Evolutionary conservation across 441 rosid species (phyloP), one percentile per base, ranked within the genome.

Genomic region (Erodium trifolium): DNA sequence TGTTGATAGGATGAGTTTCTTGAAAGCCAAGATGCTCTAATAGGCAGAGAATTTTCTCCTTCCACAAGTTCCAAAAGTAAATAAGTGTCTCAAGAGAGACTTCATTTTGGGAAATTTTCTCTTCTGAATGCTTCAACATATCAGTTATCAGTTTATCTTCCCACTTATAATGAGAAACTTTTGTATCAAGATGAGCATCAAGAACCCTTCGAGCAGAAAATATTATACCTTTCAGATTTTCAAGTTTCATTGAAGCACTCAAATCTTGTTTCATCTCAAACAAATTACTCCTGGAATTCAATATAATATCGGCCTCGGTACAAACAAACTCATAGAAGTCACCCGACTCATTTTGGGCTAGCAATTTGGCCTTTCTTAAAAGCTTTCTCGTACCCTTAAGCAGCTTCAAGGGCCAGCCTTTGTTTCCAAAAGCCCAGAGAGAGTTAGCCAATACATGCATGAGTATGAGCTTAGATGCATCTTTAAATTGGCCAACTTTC

Each of bases 381-480:
- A 82, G 84, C 51, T 77, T 70, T 63, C 77, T 75, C 75, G 74
- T 82, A 19, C 75, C 67, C 23, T 16, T 4, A 70, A 82, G 82
- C 55, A 53, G 75, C 79, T 82, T 82, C 59, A 81, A 69, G 6
- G 88, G 86, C 88, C 90, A 86, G 16, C 88, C 90, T 41, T 49
- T 66, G 74, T 78, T 77, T 64, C 82, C 77, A 19, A 27, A 12
- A 8, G 70, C 75, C 88, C 88, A 86, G 0, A 86, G 84, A 69
- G 88, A 84, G 69, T 67, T 73, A 5, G 77, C 74, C 59, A 80
- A 47, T 8, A 81, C 85, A 65, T 72, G 76, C 75, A 72, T 72
- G 2, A 86, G 78, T 41, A 79, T 62, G 59, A 81, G 80, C 39
- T 23, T 37, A 0, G 83, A 63, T 11, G 88, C 84, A 45, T 79